These are phyloP conservation scores for Alliaria petiolata DNA, from an alignment of 345 rosid genomes.

Conservation along the genomic window DNA sequence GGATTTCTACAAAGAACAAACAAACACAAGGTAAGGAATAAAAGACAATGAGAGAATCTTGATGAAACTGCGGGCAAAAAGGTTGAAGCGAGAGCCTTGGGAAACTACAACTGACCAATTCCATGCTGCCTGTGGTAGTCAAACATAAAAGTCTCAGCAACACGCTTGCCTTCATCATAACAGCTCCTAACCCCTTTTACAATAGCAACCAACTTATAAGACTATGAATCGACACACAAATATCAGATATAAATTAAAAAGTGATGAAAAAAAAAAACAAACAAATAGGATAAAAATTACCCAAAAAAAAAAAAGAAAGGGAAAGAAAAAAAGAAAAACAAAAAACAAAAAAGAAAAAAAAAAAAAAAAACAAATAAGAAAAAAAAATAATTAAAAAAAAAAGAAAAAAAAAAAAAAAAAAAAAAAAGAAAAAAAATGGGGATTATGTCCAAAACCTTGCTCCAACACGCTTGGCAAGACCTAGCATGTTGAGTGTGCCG, in stretches of 20 bases:
- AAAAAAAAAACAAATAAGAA: too few species aligned
- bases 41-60: neutral
- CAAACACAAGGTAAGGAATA: neutral
- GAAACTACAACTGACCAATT: constrained; percentile 42
- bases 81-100: neutral
- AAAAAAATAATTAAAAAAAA: neutral
- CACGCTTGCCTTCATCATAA: constrained; percentile 98
- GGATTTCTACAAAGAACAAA: constrained; percentile 53
- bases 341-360: too few species aligned
- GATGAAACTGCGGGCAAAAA: neutral
- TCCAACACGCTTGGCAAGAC: constrained; percentile 98
- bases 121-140: constrained; percentile 99
- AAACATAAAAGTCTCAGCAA: constrained; percentile 96
- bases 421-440: neutral
- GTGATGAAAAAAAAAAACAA: too few species aligned
- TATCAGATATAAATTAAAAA: neutral
- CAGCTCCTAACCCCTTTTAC: constrained; percentile 83
- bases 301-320: too few species aligned
- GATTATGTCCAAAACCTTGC: constrained; percentile 52
- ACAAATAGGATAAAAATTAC: too few species aligned
- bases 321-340: too few species aligned
- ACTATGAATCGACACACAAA: neutral
- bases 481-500: constrained; percentile 96
- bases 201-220: neutral
- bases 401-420: neutral